Evolutionary conservation across 129 eudicot genomes (phyloP), one percentile per base, ranked within the genome.

Genomic region (Glebionis coronaria): DNA sequence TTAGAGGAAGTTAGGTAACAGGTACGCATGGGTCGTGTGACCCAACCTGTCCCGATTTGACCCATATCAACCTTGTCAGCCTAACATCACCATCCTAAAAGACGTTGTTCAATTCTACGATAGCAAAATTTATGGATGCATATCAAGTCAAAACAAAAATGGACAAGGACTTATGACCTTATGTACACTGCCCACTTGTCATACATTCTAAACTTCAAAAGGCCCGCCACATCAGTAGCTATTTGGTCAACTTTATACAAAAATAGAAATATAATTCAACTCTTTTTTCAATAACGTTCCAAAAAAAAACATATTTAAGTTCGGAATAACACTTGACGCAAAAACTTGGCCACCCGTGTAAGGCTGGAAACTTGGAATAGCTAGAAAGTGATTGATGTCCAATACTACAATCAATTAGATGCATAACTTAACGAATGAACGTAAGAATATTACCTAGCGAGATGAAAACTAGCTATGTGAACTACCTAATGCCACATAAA

Each of bases 401-500:
- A 51, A 44, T 50, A 56, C 64, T 55, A 21, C 54, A 40, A 69
- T 42, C 23, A 40, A 54, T 62, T 40, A 13, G 44, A 63, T 40
- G 10, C 31, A 23, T 44, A 46, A 31, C 1, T 21, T 29, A 4
- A 16, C 31, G 40, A 60, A 61, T 19, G 52, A 68, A 12, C 54
- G 19, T 35, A 73, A 25, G 42, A 35, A 35, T 35, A 35, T 35
- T 35, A 35, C 42, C 42, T 35, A 35, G 42, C 9, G 9, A 68
- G 49, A 63, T 73, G 63, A 62, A 73, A 62, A 31, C 20, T 53
- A 73, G 61, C 49, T 25, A 59, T 4, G 25, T 20, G 23, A 35
- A 68, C 61, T 62, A 61, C 56, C 20, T 45, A 68, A 50, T 44
- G 31, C 46, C 45, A 58, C 60, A 60, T 4, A 16, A n/a, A 12